Evolutionary conservation across 768 basidiomycete species (phyloP).

Genomic region (Roridomyces roridus): DNA sequence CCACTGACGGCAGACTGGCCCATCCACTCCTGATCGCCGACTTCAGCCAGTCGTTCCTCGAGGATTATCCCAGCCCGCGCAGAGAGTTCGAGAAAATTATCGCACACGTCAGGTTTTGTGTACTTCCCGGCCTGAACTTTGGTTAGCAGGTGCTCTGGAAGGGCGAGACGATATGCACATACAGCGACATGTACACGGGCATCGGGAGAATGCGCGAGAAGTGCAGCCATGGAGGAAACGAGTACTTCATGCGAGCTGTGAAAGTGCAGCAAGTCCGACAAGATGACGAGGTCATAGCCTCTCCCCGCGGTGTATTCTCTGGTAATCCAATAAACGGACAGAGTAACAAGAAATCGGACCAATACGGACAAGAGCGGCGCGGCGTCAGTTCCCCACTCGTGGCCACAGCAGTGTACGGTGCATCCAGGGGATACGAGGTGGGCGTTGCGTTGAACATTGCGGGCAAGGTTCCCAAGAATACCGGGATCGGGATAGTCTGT

Average conservation of each 20-base stretch:
- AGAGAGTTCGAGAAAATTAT: constrained; percentile 53
- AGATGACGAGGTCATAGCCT: constrained; percentile 65
- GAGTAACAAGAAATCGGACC: not conserved
- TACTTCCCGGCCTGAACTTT: constrained; percentile 59
- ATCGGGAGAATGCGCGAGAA: constrained; percentile 49
- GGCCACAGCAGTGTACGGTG: constrained; percentile 51
- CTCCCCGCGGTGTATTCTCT: not conserved
- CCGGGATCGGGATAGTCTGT: constrained; percentile 74
- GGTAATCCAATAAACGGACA: not conserved
- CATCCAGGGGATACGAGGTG: constrained; percentile 43
- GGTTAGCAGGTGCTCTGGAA: no score
- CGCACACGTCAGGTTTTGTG: constrained; percentile 58
- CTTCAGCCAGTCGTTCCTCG: constrained; percentile 45
- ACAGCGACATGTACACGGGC: constrained; percentile 64
- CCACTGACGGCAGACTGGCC: constrained; percentile 54
- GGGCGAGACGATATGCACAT: constrained; percentile 14
- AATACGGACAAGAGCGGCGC: constrained; percentile 52
- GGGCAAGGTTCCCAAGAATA: constrained; percentile 61
- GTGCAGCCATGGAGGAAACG: constrained; percentile 51
- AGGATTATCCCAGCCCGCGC: constrained; percentile 48
- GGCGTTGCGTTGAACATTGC: constrained; percentile 60
- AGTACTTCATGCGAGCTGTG: constrained; percentile 63
- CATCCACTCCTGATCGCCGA: constrained; percentile 48
- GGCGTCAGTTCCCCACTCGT: constrained; percentile 70
- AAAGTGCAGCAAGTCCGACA: constrained; percentile 79